Conservation (phyloP, 495 filamentous ascomycete species). For the Daldinia caldariorum region DNA sequence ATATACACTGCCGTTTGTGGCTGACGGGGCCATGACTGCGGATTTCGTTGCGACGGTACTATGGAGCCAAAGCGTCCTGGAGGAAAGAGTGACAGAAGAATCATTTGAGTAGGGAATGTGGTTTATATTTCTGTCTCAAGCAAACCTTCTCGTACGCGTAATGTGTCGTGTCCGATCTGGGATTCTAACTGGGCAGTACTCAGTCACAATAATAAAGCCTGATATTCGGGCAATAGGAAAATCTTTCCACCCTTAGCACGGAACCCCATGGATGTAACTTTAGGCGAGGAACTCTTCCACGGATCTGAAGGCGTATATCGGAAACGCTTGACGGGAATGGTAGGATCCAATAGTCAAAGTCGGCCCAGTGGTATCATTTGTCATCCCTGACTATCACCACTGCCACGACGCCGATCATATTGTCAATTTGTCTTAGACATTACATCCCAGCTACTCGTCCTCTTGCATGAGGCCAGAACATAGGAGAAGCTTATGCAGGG, state of each 20-base stretch:
- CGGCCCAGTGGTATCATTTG: slow-evolving; percentile 34
- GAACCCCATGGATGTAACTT: slow-evolving; percentile 42
- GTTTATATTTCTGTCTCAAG: slow-evolving; percentile 41
- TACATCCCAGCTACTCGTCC: slow-evolving; percentile 18
- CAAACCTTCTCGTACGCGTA: slow-evolving; percentile 37
- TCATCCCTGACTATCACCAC: slow-evolving; percentile 42
- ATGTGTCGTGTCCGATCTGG: slow-evolving; percentile 27
- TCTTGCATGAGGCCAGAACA: slow-evolving; percentile 27
- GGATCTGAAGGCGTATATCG: slow-evolving; percentile 40
- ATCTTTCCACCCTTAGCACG: slow-evolving; percentile 50
- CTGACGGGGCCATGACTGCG: slow-evolving; percentile 55
- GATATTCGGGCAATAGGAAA: slow-evolving; percentile 45
- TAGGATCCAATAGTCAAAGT: slow-evolving; percentile 38
- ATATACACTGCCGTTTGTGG: slow-evolving; percentile 53
- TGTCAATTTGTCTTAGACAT: slow-evolving; percentile 45
- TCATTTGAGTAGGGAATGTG: slow-evolving; percentile 37
- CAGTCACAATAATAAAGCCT: slow-evolving; percentile 40
- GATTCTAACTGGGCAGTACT: slow-evolving; percentile 10
- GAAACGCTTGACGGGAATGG: slow-evolving; percentile 41
- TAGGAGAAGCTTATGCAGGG: slow-evolving; percentile 36
- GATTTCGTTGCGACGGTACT: slow-evolving; percentile 46
- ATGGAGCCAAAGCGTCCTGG: slow-evolving; percentile 32
- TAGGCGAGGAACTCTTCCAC: slow-evolving; percentile 41
- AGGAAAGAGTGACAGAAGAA: slow-evolving; percentile 24
- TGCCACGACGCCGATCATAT: slow-evolving; percentile 37